Base-by-base conservation (phyloP, 352 stramenopile species). In the Phytophthora agathidicida region DNA sequence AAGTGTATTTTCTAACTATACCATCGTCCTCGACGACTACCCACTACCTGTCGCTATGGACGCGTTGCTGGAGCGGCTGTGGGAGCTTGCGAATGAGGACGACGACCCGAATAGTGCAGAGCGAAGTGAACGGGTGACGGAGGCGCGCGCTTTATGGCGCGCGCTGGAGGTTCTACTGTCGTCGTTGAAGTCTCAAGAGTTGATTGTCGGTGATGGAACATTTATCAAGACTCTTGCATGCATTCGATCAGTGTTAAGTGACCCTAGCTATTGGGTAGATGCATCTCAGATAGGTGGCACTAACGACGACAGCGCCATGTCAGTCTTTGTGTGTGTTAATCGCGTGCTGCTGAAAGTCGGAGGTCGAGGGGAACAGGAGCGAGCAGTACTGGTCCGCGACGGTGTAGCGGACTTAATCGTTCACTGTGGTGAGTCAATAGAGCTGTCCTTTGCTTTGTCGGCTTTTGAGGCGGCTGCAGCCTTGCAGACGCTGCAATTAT, bases 91-190 rank as follows among this genome's bases (percentile, higher is more conserved):
- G 27, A 69, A 72, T 37, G 36, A 61, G 14, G 70, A 73, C 22
- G 45, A 52, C 16, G 58, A 50, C 10, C 39, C 30, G 17, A 16
- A 5, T 8, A 65, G 30, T 33, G n/a, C 33, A 8, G 59, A 38
- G 6, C 38, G 48, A 23, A 49, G 49, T 11, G 65, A 71, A 19
- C 47, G 66, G 7, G 27, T 83, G 8, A 32, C 49, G 0, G 78
- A 90, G 45, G 75, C 68, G 2, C 69, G 72, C n/a, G 71, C 74
- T 45, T 58, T 88, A 2, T 90, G 80, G 80, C 68, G 68, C 8
- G 71, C 76, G 10, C 57, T 90, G 7, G 76, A 87, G 23, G 71
- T 78, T 28, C 56, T 84, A 22, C 7, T 87, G 17, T 52, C 62
- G 7, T 82, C 77, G 0, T 27, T 71, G 24, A 70, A 63, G 9